Base-by-base conservation (phyloP, 371 early-diverging fungal species). In the Chytridium lagenaria region DNA sequence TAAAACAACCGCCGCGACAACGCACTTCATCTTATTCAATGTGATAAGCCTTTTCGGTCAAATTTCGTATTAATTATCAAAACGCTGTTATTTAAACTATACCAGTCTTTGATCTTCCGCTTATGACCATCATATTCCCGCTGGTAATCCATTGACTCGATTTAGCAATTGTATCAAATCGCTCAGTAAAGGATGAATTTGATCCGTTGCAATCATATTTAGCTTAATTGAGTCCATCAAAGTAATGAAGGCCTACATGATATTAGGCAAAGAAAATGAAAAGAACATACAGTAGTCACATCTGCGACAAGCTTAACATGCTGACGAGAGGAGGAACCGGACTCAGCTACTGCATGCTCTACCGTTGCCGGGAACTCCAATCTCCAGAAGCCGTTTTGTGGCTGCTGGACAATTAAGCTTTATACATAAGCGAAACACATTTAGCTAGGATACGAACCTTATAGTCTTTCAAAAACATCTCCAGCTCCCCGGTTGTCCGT, bases 131-230 rank as follows among this genome's bases (percentile, higher is more conserved):
- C 79, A 80, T 90, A 94, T 26, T 95, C 94, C n/a, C 0, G 90
- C 78, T 3, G 96, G 92, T 37, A 96, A 61, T 0, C 89, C 84
- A n/a, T 88, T 81, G 33, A 94, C 88, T 23, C 90, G 92, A 77
- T 95, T 96, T 51, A 98, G 83, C 49, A 92, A 87, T 77, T 95
- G 93, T 63, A 97, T 89, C 51, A 98, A 74, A 36, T 97, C 97
- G 0, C 91, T 89, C n/a, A 98, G 79, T 65, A 92, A 83, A 26
- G 96, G 98, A 73, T 97, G 97, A 12, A 98, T 82, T 68, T 95
- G 91, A 76, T 98, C 98, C 1, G 94, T 95, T 0, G 96, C 95
- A 26, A 87, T 84, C 82, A 93, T 88, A 61, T 92, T 91, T 70
- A 98, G 78, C 70, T 92, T 94, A 36, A 97, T 86, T 28, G 91